These are phyloP conservation scores for Lachancea sp. DNA, from an alignment of 805 yeast species.

Conservation along the genomic window DNA sequence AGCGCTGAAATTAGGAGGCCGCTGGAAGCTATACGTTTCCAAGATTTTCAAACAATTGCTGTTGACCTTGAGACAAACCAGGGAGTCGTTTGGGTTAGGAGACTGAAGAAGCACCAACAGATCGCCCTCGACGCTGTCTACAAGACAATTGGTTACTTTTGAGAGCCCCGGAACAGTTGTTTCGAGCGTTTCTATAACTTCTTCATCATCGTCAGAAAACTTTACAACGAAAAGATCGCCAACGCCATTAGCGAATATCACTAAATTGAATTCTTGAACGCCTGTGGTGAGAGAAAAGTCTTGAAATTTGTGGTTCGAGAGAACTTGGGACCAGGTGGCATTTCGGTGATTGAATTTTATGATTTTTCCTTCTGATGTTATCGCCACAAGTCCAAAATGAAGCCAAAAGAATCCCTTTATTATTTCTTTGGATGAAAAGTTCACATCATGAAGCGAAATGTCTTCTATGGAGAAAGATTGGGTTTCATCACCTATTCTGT, in stretches of 20 bases:
- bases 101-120: slow-evolving; percentile 50
- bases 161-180: slow-evolving; percentile 16
- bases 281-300: slow-evolving; percentile 42
- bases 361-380: slow-evolving; percentile 57
- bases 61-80: slow-evolving; percentile 38
- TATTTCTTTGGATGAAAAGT: slow-evolving; percentile 43
- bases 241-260: slow-evolving; percentile 32
- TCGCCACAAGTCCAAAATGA: slow-evolving; percentile 39
- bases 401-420: slow-evolving; percentile 56
- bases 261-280: slow-evolving; percentile 31
- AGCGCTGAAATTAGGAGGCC: slow-evolving; percentile 48
- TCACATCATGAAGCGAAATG: slow-evolving; percentile 30
- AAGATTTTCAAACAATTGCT: slow-evolving; percentile 24
- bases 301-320: slow-evolving; percentile 24
- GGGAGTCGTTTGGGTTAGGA: slow-evolving; percentile 57
- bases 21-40: slow-evolving; percentile 25
- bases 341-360: slow-evolving; percentile 24
- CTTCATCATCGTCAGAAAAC: slow-evolving; percentile 34
- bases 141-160: slow-evolving; percentile 48
- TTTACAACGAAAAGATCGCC: slow-evolving; percentile 42
- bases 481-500: slow-evolving; percentile 30
- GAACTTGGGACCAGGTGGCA: slow-evolving; percentile 27
- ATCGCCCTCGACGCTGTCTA: slow-evolving; percentile 23
- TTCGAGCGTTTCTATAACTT: background rate
- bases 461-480: slow-evolving; percentile 27